Base-by-base conservation (phyloP, 768 basidiomycete genomes). In the Collybiopsis confluens region DNA sequence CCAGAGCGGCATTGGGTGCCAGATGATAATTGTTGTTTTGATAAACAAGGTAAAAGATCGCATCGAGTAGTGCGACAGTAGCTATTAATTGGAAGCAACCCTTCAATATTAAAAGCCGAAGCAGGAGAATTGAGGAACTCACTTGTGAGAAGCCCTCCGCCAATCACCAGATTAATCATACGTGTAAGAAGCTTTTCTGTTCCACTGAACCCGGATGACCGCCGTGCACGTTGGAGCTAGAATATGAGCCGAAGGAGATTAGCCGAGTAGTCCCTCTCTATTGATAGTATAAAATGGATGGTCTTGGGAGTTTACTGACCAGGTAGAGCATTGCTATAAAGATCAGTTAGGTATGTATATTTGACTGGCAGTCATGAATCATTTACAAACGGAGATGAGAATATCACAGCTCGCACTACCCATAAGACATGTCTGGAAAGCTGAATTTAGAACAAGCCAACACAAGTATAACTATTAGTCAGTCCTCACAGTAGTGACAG, bases 1-100 rank as follows among this genome's bases (percentile, higher is more conserved):
- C 44, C 6, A 45, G 44, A 45, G 44, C 44, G 16, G 44, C 15
- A 28, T 45, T 45, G 4, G 44, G 44, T 26, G 44, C 44, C 10
- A 45, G 18, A 27, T 45, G 44, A n/a, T 45, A 45, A n/a, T 45
- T 45, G 44, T 45, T 45, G 44, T 45, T 45, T 21, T 45, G 44
- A 45, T 27, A 45, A n/a, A 28, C 44, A 27, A 45, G 26, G 30
- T 26, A 28, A 28, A 45, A 45, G 11, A 45, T 28, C 7, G 44
- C 44, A 27, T 45, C 44, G 44, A 45, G 44, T 15, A 45, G 26
- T 26, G 44, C 44, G 20, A 45, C 26, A 27, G 26, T 45, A 28
- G 44, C 44, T 45, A 45, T n/a, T n/a, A 15, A 45, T 3, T 43
- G 10, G 11, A n/a, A n/a, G n/a, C n/a, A n/a, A n/a, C n/a, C n/a